Evolutionary conservation across 2,329 filamentous ascomycete species (phyloP).

Genomic region (Aschersonia sp.): DNA sequence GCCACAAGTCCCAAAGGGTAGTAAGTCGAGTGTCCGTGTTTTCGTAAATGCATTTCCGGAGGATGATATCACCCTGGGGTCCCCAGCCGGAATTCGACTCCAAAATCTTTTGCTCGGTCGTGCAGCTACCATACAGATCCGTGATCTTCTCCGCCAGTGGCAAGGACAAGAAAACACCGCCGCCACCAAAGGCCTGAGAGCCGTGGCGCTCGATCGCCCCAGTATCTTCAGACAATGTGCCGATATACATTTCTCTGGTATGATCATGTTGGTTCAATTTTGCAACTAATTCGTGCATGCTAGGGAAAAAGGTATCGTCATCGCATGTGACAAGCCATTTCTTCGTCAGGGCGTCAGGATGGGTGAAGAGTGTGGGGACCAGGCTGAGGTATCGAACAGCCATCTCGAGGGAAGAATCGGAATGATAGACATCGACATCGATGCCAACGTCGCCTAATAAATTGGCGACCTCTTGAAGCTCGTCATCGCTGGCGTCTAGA

Average conservation of each 20-base stretch:
- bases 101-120: constrained; percentile 32
- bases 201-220: constrained; percentile 45
- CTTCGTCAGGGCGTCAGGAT: constrained; percentile 29
- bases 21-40: constrained; percentile 44
- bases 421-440: constrained; percentile 41
- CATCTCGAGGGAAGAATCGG: constrained; percentile 38
- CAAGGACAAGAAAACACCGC: constrained; percentile 45
- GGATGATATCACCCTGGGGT: constrained; percentile 44
- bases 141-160: constrained; percentile 30
- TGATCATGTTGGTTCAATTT: constrained; percentile 37
- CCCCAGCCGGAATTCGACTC: constrained; percentile 44
- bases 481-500: constrained; percentile 33
- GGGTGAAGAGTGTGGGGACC: constrained; percentile 37
- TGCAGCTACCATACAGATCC: constrained; percentile 29
- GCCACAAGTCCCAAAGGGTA: constrained; percentile 41
- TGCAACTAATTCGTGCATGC: constrained; percentile 36
- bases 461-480: constrained; percentile 33
- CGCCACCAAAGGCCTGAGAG: constrained; percentile 49
- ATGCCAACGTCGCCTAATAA: constrained; percentile 33
- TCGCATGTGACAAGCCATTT: constrained; percentile 50
- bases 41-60: constrained; percentile 50
- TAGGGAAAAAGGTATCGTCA: constrained; percentile 51
- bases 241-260: constrained; percentile 39
- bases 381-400: constrained; percentile 42
- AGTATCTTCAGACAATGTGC: constrained; percentile 46